Evolutionary conservation across 305 asterid species (phyloP).

Genomic region (Withania somnifera): DNA sequence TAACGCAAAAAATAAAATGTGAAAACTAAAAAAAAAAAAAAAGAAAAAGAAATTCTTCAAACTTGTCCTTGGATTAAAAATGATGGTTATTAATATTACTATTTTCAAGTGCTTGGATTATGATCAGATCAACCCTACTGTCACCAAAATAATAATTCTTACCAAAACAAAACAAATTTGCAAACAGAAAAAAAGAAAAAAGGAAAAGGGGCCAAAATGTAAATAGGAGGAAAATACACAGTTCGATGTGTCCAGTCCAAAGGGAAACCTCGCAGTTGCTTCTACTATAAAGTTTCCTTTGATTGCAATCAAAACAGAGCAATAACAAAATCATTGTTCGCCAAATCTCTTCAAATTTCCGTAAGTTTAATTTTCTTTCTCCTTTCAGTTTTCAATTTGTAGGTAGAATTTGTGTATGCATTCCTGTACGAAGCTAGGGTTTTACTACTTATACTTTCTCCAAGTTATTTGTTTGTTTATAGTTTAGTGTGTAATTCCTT

Average conservation of each 20-base stretch:
- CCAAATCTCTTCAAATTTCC: neutral
- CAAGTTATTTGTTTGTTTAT: neutral
- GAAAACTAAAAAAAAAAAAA: neutral
- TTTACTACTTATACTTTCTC: neutral
- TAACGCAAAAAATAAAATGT: neutral
- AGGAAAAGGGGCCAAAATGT: neutral
- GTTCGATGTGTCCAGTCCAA: neutral
- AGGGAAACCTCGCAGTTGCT: neutral
- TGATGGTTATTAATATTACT: neutral
- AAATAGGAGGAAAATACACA: neutral
- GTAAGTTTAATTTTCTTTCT: neutral
- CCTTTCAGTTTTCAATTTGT: neutral
- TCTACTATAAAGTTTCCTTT: neutral
- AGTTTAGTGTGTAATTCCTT: neutral
- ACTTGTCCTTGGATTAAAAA: neutral
- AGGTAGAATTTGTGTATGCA: neutral
- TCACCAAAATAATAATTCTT: too few species aligned
- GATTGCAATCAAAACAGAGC: neutral
- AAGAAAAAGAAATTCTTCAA: too few species aligned
- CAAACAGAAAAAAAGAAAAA: neutral
- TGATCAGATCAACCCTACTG: too few species aligned
- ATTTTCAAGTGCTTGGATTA: neutral
- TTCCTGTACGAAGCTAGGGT: slow-evolving; percentile 2
- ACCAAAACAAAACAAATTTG: neutral
- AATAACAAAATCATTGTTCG: neutral